Percentiles rank a stretch among this genome's conserved stretches.
Evolutionary conservation across 352 stramenopile species (phyloP).

Genomic region (Pythium volutum): DNA sequence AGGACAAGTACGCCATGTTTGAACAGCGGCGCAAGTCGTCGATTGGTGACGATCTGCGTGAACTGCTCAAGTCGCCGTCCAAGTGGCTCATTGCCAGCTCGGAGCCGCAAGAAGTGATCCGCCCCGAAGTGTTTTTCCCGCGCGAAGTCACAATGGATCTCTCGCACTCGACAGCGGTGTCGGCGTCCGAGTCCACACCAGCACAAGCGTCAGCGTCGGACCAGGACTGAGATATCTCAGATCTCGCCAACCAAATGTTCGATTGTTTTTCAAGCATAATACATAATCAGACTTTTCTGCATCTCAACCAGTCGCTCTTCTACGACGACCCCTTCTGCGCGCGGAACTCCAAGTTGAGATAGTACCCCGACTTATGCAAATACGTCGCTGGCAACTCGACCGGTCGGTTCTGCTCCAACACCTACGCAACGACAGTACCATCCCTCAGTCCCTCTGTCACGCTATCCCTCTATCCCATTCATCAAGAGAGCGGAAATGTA

Average conservation of each 20-base stretch:
- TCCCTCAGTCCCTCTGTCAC: no score
- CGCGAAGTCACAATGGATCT: constrained; percentile 39
- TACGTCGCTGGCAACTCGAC: constrained; percentile 78
- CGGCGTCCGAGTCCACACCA: neutral
- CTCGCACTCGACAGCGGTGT: constrained; percentile 5
- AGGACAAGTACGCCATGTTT: constrained; percentile 24
- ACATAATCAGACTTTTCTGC: constrained; percentile 1
- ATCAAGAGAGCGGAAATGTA: constrained; percentile 19
- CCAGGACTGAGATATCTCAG: neutral
- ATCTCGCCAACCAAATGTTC: neutral
- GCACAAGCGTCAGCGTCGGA: neutral
- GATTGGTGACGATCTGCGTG: constrained; percentile 62
- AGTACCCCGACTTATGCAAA: constrained; percentile 80
- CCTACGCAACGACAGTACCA: constrained; percentile 36
- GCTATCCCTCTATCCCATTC: no score
- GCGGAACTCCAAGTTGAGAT: constrained; percentile 60
- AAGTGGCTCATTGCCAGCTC: constrained; percentile 51
- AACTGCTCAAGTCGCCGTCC: constrained; percentile 52
- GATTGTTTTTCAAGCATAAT: neutral
- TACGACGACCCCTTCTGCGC: constrained; percentile 39
- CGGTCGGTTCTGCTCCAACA: constrained; percentile 55
- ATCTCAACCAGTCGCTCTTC: neutral
- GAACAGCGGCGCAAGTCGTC: constrained; percentile 44
- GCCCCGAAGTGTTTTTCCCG: constrained; percentile 55
- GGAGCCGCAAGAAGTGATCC: constrained; percentile 30